Base-by-base conservation (phyloP, 2,329 filamentous ascomycete species). In the Talaromyces sp. region DNA sequence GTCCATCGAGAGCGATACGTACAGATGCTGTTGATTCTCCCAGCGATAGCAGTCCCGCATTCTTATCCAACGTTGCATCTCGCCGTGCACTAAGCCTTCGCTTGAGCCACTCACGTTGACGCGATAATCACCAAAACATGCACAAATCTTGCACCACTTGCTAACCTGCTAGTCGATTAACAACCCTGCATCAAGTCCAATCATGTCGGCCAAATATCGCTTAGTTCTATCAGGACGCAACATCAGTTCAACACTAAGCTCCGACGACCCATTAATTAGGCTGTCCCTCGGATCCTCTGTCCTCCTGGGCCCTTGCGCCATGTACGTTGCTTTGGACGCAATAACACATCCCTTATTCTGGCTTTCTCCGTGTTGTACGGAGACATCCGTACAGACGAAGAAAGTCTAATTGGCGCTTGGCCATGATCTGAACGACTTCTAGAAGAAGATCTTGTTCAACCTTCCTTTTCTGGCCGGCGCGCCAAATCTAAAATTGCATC, bases 41-140 rank as follows among this genome's bases (percentile, higher is more conserved):
- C 24, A 50, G 19, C 16, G 33, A 19, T 22, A 13, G 10, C 4
- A 31, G 58, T 35, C 22, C 54, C 37, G 39, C 56, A 48, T 24
- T 13, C n/a, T 16, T 27, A 14, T 37, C 33, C 48, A 19, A 61
- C 59, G 60, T 54, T 62, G 35, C 60, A 62, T 62, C 35, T 61
- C 35, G 27, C 27, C 7, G 5, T 7, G 27, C 7, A 31, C 27
- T 31, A 31, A 31, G 9, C 45, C 3, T 62, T 50, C 16, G 22
- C 60, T 45, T 19, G 27, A 62, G 60, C 61, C 61, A 63, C 48
- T 57, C 61, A 63, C 11, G 24, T 63, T 56, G 50, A 59, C 37
- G 39, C 24, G 39, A 56, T 37, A 56, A 57, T 41, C 39, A 37
- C n/a, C 47, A n/a, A 62, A 45, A 62, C 6, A 61, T 39, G 31